Conservation (phyloP, 2,329 filamentous ascomycete species). For the Penicillium nordicum region DNA sequence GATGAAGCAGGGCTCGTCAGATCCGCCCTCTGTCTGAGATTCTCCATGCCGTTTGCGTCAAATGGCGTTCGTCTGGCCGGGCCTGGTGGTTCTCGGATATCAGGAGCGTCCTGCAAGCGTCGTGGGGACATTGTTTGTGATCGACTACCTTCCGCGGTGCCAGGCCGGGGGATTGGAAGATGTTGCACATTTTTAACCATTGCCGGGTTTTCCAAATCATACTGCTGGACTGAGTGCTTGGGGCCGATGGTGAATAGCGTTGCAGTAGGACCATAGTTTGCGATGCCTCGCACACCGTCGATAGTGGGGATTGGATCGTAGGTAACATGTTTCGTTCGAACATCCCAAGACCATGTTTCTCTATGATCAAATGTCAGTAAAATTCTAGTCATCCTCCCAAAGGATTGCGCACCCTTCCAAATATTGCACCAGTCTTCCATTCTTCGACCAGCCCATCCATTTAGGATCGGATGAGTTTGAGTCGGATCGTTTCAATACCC, state of each 20-base stretch:
- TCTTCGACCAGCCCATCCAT: conserved; percentile 99
- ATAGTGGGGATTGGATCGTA: conserved; percentile 84
- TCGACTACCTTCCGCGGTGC: conserved; percentile 67
- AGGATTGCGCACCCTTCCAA: conserved; percentile 71
- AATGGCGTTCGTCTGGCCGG: conserved; percentile 68
- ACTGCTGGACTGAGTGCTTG: conserved; percentile 89
- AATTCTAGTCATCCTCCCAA: neutral
- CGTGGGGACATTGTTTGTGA: conserved; percentile 27
- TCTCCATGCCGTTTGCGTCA: conserved; percentile 63
- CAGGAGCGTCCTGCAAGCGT: conserved; percentile 36
- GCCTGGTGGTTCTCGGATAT: conserved; percentile 69
- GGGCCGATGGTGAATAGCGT: conserved; percentile 85
- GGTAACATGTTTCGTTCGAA: conserved; percentile 93
- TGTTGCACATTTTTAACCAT: conserved; percentile 88
- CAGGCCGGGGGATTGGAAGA: conserved; percentile 73
- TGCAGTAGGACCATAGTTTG: conserved; percentile 86
- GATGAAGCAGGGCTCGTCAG: conserved; percentile 66
- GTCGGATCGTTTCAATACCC: conserved; percentile 78
- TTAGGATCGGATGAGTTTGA: conserved; percentile 71
- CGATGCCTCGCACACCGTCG: conserved; percentile 74
- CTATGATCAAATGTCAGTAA: conserved; percentile 42
- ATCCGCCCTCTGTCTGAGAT: conserved; percentile 59
- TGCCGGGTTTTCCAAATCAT: conserved; percentile 80
- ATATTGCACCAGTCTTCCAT: conserved; percentile 90
- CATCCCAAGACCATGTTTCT: conserved; percentile 93